A percentile compares a stretch with the other conserved stretches of the same genome.
Conservation (phyloP, 129 eudicot genomes). For the Chrysanthemum lavandulifolium region DNA sequence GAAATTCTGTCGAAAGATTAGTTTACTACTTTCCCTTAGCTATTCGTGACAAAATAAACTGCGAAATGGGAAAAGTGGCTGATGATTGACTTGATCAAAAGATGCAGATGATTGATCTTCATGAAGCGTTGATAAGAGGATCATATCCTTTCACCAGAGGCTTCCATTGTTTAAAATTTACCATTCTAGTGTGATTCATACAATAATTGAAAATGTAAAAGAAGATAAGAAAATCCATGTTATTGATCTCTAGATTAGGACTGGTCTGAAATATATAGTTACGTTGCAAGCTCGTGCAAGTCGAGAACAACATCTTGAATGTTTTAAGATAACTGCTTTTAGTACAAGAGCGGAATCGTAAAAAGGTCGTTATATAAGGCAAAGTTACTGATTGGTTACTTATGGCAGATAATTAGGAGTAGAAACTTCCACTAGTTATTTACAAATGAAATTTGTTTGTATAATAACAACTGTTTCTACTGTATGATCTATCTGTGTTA, state of each 20-base stretch:
- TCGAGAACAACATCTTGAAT: constrained; percentile 3
- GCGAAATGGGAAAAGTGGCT: too few relatives aligned
- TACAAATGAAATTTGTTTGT: neutral
- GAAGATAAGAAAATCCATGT: constrained; percentile 31
- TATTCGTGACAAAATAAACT: too few relatives aligned
- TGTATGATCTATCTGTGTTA: neutral
- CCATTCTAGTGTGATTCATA: constrained; percentile 37
- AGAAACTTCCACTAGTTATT: neutral
- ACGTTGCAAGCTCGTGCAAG: constrained; percentile 44
- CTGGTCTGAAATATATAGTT: constrained; percentile 35
- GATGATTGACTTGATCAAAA: too few relatives aligned
- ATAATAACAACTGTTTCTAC: neutral
- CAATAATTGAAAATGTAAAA: constrained; percentile 34
- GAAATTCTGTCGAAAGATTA: too few relatives aligned
- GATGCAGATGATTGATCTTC: constrained; percentile 5
- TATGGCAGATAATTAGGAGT: neutral
- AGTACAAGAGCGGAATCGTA: constrained; percentile 26
- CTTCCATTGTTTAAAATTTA: constrained; percentile 32
- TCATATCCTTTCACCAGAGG: constrained; percentile 25
- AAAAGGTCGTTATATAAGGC: too few relatives aligned
- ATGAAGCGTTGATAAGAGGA: constrained; percentile 15
- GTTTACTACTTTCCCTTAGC: too few relatives aligned
- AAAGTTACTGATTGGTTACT: neutral
- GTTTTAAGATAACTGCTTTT: constrained; percentile 46
- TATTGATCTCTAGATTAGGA: constrained; percentile 43